Evolutionary conservation across 768 basidiomycete species (phyloP).

Genomic region (Lactarius hatsudake): DNA sequence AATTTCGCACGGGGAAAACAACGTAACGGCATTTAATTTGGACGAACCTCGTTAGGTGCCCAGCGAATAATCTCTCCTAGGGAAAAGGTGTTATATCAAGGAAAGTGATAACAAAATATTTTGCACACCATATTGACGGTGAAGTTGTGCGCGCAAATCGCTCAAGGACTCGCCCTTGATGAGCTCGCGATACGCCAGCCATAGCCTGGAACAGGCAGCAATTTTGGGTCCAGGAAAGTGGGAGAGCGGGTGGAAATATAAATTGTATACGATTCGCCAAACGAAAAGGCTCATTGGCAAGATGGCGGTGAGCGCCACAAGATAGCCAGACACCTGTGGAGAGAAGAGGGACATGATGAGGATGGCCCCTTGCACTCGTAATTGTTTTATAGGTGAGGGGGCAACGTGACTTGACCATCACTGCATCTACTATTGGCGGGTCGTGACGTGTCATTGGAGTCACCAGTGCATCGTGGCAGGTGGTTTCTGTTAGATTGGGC

Average conservation of each 20-base stretch:
- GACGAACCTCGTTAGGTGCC: constrained; percentile 6
- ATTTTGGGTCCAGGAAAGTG: background rate
- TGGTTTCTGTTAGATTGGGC: no score
- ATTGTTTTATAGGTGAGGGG: no score
- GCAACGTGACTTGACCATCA: no score
- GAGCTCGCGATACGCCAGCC: background rate
- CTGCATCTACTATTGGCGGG: no score
- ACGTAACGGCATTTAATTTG: background rate
- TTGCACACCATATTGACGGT: background rate
- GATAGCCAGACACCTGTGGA: background rate
- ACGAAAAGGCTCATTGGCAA: background rate
- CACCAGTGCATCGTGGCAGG: no score
- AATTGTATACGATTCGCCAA: background rate
- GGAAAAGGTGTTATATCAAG: background rate
- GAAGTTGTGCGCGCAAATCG: background rate
- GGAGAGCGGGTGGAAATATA: background rate
- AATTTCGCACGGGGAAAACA: no score
- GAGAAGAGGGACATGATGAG: background rate
- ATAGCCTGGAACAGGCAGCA: background rate
- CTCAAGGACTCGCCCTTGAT: background rate
- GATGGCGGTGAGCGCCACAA: background rate
- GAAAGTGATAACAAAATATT: background rate
- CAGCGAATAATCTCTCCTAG: background rate
- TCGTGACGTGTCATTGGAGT: no score
- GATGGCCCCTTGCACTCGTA: background rate